Base-by-base conservation (phyloP, 441 rosid species). In the Codiaeum variegatum region DNA sequence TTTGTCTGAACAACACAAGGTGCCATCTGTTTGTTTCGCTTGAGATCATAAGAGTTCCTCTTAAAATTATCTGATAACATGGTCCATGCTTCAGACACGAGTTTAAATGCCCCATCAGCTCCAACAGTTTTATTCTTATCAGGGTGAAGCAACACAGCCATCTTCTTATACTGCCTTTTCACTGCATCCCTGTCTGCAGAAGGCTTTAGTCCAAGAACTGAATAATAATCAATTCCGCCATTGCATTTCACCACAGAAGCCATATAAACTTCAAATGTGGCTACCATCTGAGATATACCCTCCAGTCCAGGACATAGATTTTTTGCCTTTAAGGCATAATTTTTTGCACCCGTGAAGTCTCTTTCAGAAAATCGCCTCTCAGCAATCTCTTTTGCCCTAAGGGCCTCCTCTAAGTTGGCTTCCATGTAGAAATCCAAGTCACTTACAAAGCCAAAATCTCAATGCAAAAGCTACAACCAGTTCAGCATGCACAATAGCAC, bases 101-200 rank as follows among this genome's bases (percentile, higher is more conserved):
- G 90, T 78, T 91, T 92, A 78, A 95, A 94, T 0, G 98, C 99
- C 62, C 99, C 99, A 81, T 91, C 96, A 74, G 99, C 98, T 68
- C 99, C 99, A 56, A 92, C 83, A 46, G 91, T 87, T 83, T 91
- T 92, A 81, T 95, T 95, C 85, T 91, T 91, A 73, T 95, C 99
- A 36, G 99, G 97, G 72, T 95, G 99, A 44, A 95, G 96, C 83
- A 88, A 75, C 67, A 91, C 96, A 16, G 93, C 99, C 94, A 92
- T 85, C 84, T 88, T 95, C 86, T 73, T 84, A 72, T 87, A 95
- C 84, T 91, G 98, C 78, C 87, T 95, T 86, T 95, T 95, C 72
- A 90, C 98, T 13, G 94, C 87, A 60, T 87, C 85, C 76, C 83
- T 91, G 61, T 92, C 97, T 5, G 94, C 94, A 8, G 94, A 85